Conservation (phyloP, 192 early-diverging fungal species). For the Coemansia sp. region DNA sequence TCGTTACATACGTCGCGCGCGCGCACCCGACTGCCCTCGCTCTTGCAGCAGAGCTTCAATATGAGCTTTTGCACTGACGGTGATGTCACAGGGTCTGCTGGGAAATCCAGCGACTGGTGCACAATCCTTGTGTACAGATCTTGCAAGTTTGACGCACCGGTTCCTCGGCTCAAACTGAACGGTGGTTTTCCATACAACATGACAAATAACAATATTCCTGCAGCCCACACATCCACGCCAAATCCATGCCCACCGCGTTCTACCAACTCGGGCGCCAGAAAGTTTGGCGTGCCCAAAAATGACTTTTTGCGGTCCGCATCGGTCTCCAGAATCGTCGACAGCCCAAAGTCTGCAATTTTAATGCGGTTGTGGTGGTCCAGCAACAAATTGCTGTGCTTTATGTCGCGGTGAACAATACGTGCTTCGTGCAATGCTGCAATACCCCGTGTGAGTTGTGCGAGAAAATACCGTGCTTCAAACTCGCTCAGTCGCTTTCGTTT, state of each 20-base stretch:
- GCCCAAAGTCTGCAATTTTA: slow-evolving; percentile 95
- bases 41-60: slow-evolving; percentile 61
- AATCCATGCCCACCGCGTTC: slow-evolving; percentile 87
- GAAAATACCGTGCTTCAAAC: slow-evolving; percentile 85
- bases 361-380: slow-evolving; percentile 76
- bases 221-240: slow-evolving; percentile 93
- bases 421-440: slow-evolving; percentile 79
- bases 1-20: slow-evolving; percentile 34
- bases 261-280: slow-evolving; percentile 95
- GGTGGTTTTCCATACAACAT: slow-evolving; percentile 86
- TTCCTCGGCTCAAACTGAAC: slow-evolving; percentile 56
- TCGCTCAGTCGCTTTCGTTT: slow-evolving; percentile 77
- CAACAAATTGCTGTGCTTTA: slow-evolving; percentile 95
- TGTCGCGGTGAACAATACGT: slow-evolving; percentile 87
- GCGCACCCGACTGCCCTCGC: slow-evolving; percentile 56
- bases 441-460: slow-evolving; percentile 77
- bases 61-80: slow-evolving; percentile 69
- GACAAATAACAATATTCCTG: slow-evolving; percentile 91
- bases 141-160: slow-evolving; percentile 20
- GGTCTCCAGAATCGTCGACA: slow-evolving; percentile 78
- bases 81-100: slow-evolving; percentile 60
- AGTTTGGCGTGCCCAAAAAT: slow-evolving; percentile 96
- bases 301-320: slow-evolving; percentile 91
- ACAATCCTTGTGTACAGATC: slow-evolving; percentile 49
- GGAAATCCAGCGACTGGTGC: slow-evolving; percentile 60